These are phyloP conservation scores for Pisolithus albus DNA, from an alignment of 768 basidiomycete species.

Conservation along the genomic window DNA sequence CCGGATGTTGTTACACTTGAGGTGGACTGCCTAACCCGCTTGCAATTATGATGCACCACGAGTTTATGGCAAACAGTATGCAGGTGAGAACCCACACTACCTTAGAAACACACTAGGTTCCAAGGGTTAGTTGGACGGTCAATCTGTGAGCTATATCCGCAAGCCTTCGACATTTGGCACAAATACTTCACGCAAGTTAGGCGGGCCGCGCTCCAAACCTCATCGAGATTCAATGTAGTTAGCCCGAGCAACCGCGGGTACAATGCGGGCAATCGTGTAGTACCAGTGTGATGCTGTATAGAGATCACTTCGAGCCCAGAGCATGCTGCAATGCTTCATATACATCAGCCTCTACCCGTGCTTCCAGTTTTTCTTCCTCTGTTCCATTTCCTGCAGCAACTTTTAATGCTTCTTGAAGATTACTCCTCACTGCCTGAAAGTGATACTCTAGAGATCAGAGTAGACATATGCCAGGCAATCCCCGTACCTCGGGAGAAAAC, in stretches of 20 bases:
- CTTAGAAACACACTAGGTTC: too few species aligned
- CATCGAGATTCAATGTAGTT: not conserved
- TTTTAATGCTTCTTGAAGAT: constrained; percentile 82
- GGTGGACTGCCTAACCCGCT: too few species aligned
- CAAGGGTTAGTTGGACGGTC: too few species aligned
- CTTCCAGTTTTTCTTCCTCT: constrained; percentile 91
- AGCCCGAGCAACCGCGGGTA: not conserved
- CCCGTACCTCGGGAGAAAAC: constrained; percentile 80
- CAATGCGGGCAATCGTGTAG: constrained; percentile 2
- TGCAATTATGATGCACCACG: too few species aligned
- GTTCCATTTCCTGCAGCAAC: constrained; percentile 77
- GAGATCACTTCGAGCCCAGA: constrained; percentile 42
- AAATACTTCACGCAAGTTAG: too few species aligned
- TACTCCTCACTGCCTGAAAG: constrained; percentile 77
- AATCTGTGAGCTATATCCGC: too few species aligned
- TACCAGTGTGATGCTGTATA: too few species aligned
- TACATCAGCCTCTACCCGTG: constrained; percentile 90
- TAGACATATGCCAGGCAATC: not conserved
- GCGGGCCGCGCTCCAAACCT: too few species aligned
- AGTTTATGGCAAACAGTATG: too few species aligned
- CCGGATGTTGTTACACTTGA: too few species aligned
- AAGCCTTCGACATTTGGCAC: too few species aligned
- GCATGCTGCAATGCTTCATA: constrained; percentile 94
- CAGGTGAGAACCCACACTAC: too few species aligned
- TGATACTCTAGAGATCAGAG: constrained; percentile 1